Base-by-base conservation (phyloP, 78 protist species). In the Cavenderia fasciculata region DNA sequence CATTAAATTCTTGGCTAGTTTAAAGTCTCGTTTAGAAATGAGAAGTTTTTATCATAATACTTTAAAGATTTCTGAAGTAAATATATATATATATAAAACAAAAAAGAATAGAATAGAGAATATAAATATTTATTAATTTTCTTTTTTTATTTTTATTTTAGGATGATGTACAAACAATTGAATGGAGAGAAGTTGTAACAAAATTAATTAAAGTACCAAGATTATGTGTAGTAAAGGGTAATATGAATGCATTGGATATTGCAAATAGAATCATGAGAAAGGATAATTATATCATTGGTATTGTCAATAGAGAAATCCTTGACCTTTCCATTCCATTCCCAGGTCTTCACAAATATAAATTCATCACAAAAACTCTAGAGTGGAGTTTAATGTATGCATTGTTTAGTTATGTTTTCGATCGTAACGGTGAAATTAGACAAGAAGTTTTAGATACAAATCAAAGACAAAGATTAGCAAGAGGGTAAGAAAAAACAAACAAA, bases 201-300 rank as follows among this genome's bases (percentile, higher is more conserved):
- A 87, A 62, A 34, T 47, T 87, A 8, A 69, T 74, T n/a, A n/a
- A 12, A 29, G 74, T 87, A 23, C 93, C 85, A 33, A 72, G 92
- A 33, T 19, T 94, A 38, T 94, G 92, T 68, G 36, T 36, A 11
- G 82, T 71, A 25, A 86, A 94, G 23, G 89, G 59, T 23, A 63
- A 68, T 33, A 49, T 94, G 85, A 73, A 76, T 23, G 79, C 92
- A 33, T 44, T 76, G 63, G 96, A 95, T 36, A 87, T 96, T 21
- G 95, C 94, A 14, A 96, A 91, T 52, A 74, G 96, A 51, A 94
- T 96, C 65, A 66, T 96, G 94, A 75, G 97, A 33, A 87, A 92
- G 19, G 96, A 96, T 41, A 96, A 96, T 66, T 96, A 74, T 31
- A 73, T 96, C 46, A 89, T 96, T 33, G 94, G 94, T n/a, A 69